Evolutionary conservation across 202 grass and related monocot species (phyloP), one percentile per base, ranked within the genome.

Genomic region (Zoysia matrella): DNA sequence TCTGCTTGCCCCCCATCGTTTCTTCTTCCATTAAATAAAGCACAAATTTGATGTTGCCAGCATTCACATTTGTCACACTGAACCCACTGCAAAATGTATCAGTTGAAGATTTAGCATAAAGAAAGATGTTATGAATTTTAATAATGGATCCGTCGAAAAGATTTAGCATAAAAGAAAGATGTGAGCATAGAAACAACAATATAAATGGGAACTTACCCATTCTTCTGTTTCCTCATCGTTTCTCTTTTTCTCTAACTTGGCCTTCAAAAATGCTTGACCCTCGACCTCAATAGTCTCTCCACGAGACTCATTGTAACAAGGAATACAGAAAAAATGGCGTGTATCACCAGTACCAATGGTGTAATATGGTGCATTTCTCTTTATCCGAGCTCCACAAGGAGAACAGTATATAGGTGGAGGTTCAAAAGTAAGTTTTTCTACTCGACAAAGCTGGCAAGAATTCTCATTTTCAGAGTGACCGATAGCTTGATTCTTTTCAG

Each of bases 151-250:
- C 76, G 73, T 88, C 40, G 22, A 80, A 83, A 72, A 87, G 14
- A 83, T 61, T 89, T 87, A 90, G 75, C 64, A 80, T 14, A 49
- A 9, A 80, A 52, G 4, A 70, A 72, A 65, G 0, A 80, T 80
- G 75, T 65, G 69, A 66, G 50, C n/a, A n/a, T n/a, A n/a, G n/a
- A n/a, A n/a, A n/a, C n/a, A n/a, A 77, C 66, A 70, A 86, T 70
- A 16, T 47, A 89, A 84, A 73, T 46, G 39, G 46, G 11, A 83
- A 78, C 78, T 88, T 94, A 99, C 97, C 97, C 91, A 92, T 96
- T 99, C 97, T 92, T 99, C 97, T 30, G 89, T 99, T 88, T 99
- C 97, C 81, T 99, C 97, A 42, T 99, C 97, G 89, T 99, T 99
- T 86, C 74, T 89, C 65, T 96, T 99, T 77, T 99, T 99, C 66